Evolutionary conservation across 148 eudicot genomes (phyloP).

Genomic region (Chenopodium album): DNA sequence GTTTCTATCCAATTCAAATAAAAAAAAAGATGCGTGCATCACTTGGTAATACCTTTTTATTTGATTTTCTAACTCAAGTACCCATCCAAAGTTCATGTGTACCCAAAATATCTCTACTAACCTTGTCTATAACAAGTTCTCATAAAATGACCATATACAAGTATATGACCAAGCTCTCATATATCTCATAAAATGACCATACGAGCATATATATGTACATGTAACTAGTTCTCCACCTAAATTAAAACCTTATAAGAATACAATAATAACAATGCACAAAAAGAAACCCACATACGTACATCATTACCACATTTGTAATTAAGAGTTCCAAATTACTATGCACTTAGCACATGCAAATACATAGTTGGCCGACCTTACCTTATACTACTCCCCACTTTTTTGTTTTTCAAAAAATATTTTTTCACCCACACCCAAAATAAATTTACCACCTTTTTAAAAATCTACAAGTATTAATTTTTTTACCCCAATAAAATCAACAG

Average conservation of each 20-base stretch:
- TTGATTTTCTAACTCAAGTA: not conserved
- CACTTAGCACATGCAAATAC: conserved; percentile 23
- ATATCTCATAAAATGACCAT: too few species aligned
- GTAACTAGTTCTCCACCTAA: not conserved
- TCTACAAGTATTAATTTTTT: not conserved
- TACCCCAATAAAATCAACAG: conserved; percentile 3
- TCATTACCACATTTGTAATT: conserved; percentile 19
- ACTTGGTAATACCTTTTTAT: not conserved
- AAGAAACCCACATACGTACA: conserved; percentile 21
- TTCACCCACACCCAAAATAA: not conserved
- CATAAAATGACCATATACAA: too few species aligned
- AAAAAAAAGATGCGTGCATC: not conserved
- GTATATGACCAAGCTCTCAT: too few species aligned
- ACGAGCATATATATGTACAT: not conserved
- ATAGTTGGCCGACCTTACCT: conserved; percentile 18
- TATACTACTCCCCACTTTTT: not conserved
- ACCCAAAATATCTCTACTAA: not conserved
- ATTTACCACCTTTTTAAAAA: not conserved
- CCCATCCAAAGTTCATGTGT: not conserved
- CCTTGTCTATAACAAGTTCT: not conserved
- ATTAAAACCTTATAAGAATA: not conserved
- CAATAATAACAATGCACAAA: conserved; percentile 11
- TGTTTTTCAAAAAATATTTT: not conserved
- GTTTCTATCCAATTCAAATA: too few species aligned
- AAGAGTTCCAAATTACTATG: conserved; percentile 25